Percentiles rank a stretch among this genome's conserved stretches.
Evolutionary conservation across 2,329 filamentous ascomycete species (phyloP).

Genomic region (Cucurbitaria berberidis): DNA sequence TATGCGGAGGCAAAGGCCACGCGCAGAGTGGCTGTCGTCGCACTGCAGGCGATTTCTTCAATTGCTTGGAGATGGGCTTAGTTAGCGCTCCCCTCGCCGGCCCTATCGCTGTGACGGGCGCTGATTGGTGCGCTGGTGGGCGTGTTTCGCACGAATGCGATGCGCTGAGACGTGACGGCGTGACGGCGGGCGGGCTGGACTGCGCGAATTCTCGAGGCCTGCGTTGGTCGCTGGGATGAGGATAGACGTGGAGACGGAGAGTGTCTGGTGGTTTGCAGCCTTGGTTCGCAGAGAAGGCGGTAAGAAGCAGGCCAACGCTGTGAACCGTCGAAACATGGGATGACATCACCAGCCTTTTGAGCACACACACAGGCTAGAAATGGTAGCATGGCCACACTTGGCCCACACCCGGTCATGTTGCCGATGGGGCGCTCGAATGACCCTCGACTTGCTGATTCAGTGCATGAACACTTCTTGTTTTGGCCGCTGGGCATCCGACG

Average conservation of each 20-base stretch:
- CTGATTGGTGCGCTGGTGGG: slow-evolving; percentile 38
- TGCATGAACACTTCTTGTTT: slow-evolving; percentile 1
- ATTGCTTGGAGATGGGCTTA: slow-evolving; percentile 44
- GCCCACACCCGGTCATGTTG: background rate
- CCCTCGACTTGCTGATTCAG: background rate
- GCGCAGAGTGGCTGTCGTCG: slow-evolving; percentile 28
- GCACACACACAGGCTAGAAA: background rate
- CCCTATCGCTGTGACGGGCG: too few species aligned
- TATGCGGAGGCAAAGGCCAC: slow-evolving; percentile 13
- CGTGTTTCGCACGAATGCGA: slow-evolving; percentile 20
- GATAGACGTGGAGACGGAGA: background rate
- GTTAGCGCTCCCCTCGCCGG: slow-evolving; percentile 44
- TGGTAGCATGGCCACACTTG: background rate
- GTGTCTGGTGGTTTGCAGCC: background rate
- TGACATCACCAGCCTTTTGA: too few species aligned
- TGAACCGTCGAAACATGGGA: background rate
- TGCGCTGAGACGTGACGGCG: slow-evolving; percentile 21
- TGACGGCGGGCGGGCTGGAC: slow-evolving; percentile 7
- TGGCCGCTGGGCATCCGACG: background rate
- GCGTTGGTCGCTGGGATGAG: background rate
- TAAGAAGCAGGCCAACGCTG: slow-evolving; percentile 3
- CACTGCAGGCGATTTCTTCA: slow-evolving; percentile 40
- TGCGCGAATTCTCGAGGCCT: slow-evolving; percentile 1
- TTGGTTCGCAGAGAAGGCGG: background rate
- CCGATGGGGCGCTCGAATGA: background rate